phyloP scores from a whole-genome alignment of 495 filamentous ascomycete genomes.

The Daldinia decipiens region DNA sequence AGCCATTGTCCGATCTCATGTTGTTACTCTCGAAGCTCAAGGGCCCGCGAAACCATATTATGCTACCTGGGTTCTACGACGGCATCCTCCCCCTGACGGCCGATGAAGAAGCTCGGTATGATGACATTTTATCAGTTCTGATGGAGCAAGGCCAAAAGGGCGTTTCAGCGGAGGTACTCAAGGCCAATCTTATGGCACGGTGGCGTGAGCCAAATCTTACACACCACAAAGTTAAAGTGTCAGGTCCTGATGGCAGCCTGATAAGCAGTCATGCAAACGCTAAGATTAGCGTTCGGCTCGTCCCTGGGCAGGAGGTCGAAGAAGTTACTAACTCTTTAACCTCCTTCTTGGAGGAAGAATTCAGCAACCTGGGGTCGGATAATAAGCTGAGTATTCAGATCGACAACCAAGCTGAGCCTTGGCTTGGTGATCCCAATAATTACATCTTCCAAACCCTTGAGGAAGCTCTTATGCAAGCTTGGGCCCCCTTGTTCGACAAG shows the following conservation, averaged over 20 bases:
- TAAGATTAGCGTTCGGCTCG: conserved; percentile 87
- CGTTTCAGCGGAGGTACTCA: conserved; percentile 72
- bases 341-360: conserved; percentile 74
- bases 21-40: conserved; percentile 81
- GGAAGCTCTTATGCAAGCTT: conserved; percentile 83
- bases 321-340: conserved; percentile 74
- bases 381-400: conserved; percentile 86
- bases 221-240: conserved; percentile 91
- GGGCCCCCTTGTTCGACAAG: conserved; percentile 62
- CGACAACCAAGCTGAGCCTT: conserved; percentile 92
- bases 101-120: conserved; percentile 82
- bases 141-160: conserved; percentile 74
- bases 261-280: conserved; percentile 89
- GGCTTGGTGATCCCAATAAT: conserved; percentile 92
- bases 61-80: conserved; percentile 83
- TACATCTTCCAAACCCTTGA: conserved; percentile 91
- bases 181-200: conserved; percentile 83
- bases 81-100: conserved; percentile 77
- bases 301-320: conserved; percentile 87
- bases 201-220: conserved; percentile 98
- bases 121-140: conserved; percentile 80
- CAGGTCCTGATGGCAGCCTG: conserved; percentile 83
- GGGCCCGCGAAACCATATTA: conserved; percentile 69
- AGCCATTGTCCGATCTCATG: conserved; percentile 90
- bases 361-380: conserved; percentile 74